Conservation (phyloP, 108 stramenopile species). For the Fragilaria radians region DNA sequence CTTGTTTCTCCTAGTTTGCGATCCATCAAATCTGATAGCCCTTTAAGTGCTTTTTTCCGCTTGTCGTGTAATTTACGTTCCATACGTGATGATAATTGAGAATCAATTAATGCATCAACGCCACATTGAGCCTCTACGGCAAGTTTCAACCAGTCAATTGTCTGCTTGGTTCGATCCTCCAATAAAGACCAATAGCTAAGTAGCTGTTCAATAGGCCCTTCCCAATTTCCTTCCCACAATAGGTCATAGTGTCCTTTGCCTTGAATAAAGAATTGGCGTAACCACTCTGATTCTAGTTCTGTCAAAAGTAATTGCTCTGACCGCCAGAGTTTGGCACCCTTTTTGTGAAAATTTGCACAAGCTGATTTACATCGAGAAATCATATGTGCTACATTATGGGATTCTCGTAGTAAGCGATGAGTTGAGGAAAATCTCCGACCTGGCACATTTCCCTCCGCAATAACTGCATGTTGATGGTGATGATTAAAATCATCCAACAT, state of each 20-base stretch:
- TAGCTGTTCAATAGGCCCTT: constrained; percentile 27
- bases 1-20: not conserved
- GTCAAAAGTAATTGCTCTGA: constrained; percentile 42
- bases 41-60: constrained; percentile 31
- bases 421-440: constrained; percentile 41
- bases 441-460: constrained; percentile 20
- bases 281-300: constrained; percentile 69
- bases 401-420: constrained; percentile 39
- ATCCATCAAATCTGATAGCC: constrained; percentile 22
- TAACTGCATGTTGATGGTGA: constrained; percentile 64
- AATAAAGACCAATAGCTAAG: constrained; percentile 41
- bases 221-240: constrained; percentile 33
- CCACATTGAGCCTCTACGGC: constrained; percentile 35
- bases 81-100: not conserved
- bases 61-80: constrained; percentile 37
- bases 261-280: constrained; percentile 71
- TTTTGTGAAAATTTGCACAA: constrained; percentile 33
- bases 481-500: constrained; percentile 86
- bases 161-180: constrained; percentile 40
- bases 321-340: constrained; percentile 44
- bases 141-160: constrained; percentile 20
- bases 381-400: constrained; percentile 33
- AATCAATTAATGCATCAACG: not conserved
- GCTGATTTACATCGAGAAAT: constrained; percentile 23
- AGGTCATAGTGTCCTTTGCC: constrained; percentile 36